These are phyloP conservation scores for Pseudotulostoma volvatum DNA, from an alignment of 495 filamentous ascomycete species.

Conservation along the genomic window DNA sequence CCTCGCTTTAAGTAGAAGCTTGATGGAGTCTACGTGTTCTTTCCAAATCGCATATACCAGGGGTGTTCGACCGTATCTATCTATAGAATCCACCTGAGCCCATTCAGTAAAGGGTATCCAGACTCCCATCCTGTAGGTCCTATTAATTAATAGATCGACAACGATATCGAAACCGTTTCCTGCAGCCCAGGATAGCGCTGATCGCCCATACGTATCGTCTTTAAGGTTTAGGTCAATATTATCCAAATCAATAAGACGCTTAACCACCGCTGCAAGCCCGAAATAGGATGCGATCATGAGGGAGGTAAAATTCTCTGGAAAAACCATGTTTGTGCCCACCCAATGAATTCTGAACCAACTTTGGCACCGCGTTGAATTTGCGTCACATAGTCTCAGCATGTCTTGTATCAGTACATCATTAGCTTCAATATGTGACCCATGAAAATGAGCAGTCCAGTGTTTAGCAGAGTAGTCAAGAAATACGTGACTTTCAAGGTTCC, in stretches of 20 bases:
- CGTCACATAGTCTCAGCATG: constrained; percentile 5
- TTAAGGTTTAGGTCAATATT: constrained; percentile 8
- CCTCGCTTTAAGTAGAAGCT: constrained; percentile 8
- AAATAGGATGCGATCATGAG: constrained; percentile 6
- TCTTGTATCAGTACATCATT: constrained; percentile 5
- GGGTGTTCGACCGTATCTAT: constrained; percentile 8
- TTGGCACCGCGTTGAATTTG: neutral
- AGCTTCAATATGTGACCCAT: constrained; percentile 4
- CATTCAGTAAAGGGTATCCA: neutral
- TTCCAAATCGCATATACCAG: constrained; percentile 9
- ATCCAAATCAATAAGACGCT: constrained; percentile 4
- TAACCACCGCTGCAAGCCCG: constrained; percentile 5
- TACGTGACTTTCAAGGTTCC: neutral
- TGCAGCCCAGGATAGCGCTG: constrained; percentile 11
- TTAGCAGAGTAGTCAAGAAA: constrained; percentile 20
- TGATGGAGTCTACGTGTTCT: constrained; percentile 9
- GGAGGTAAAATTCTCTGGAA: constrained; percentile 6
- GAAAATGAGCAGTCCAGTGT: constrained; percentile 18
- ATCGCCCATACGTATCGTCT: constrained; percentile 7
- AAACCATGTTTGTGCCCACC: constrained; percentile 7
- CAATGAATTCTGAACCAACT: constrained; percentile 4
- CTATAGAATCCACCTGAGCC: constrained; percentile 3
- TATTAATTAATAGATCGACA: constrained; percentile 8
- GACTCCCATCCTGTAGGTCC: neutral
- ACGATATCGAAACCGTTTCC: constrained; percentile 8